Evolutionary conservation across 495 filamentous ascomycete species (phyloP), one percentile per base, ranked within the genome.

Genomic region (Aspergillus hancockii): DNA sequence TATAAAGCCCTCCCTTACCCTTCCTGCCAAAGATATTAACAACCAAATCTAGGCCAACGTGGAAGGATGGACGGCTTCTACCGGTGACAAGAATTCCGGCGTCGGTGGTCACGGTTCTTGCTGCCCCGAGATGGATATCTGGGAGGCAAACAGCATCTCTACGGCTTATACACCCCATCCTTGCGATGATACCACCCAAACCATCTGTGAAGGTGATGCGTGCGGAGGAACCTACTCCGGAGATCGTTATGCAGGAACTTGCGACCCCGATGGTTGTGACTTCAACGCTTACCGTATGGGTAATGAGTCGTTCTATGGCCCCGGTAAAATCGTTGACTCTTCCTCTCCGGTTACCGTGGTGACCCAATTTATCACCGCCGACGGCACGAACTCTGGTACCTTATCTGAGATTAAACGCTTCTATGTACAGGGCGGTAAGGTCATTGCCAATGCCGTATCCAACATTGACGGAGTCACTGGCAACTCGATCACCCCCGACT

Each of bases 201-300:
- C 78, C 61, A 71, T 81, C 59, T 90, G 88, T 75, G 69, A 76
- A 49, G 85, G 83, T 19, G 71, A 70, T 49, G 70, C 75, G 34
- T 88, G 86, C 61, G 83, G 79, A 51, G 77, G 77, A 46, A 72
- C 72, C n/a, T 75, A 76, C 64, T 67, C 57, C 25, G 34, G 10
- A 18, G 56, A 60, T 28, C 72, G 74, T 60, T 81, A 81, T 61
- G 67, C 57, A 49, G 81, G 77, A 52, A 78, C 81, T 55, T 92
- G 88, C 67, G 89, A 92, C 66, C 83, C 88, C 62, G 85, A 85
- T 66, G 86, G 87, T 40, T 91, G 88, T 72, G 88, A 90, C 68
- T 89, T 88, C 81, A 91, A 91, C 84, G 71, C 82, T 21, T 90
- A 87, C 79, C 81, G 80, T 62, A 75, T 82, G 75, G 86, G 85